A percentile compares a stretch with the other conserved stretches of the same genome.
Evolutionary conservation across 371 early-diverging fungal species (phyloP).

Genomic region (Mucor velutinosus): DNA sequence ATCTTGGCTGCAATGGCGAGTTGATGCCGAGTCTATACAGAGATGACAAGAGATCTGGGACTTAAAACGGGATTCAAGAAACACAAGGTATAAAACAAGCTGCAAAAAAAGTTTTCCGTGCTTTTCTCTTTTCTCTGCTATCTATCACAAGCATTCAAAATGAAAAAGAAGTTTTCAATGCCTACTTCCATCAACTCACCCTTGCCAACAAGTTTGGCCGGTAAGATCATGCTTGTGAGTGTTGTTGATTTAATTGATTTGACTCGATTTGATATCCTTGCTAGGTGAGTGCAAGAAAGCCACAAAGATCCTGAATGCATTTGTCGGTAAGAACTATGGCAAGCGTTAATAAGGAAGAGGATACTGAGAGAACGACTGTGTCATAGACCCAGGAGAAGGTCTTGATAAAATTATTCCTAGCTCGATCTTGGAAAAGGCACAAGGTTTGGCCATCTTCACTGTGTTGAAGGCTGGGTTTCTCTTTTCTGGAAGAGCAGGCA

Average conservation of each 20-base stretch:
- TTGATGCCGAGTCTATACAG: neutral
- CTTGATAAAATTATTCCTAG: conserved; percentile 76
- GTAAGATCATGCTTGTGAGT: neutral
- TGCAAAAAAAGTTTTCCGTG: neutral
- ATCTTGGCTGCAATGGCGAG: neutral
- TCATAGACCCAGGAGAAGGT: conserved; percentile 61
- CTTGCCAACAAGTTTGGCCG: conserved; percentile 58
- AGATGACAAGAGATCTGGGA: neutral
- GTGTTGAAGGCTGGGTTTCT: conserved; percentile 93
- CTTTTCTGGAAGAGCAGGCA: conserved; percentile 88
- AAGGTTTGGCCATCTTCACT: conserved; percentile 90
- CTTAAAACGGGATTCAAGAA: neutral
- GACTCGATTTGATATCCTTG: neutral
- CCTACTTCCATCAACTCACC: conserved; percentile 51
- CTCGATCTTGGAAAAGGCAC: conserved; percentile 72
- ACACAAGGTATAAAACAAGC: neutral
- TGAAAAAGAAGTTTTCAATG: conserved; percentile 16
- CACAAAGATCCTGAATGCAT: conserved; percentile 76
- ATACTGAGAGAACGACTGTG: neutral
- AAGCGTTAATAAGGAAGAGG: neutral
- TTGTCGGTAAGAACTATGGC: conserved; percentile 51
- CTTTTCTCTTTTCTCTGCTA: neutral
- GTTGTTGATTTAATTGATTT: neutral
- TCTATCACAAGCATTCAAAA: neutral
- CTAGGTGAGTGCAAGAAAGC: conserved; percentile 75